Conservation (phyloP, 2,329 filamentous ascomycete genomes). For the Tolypocladium cylindrosporum region DNA sequence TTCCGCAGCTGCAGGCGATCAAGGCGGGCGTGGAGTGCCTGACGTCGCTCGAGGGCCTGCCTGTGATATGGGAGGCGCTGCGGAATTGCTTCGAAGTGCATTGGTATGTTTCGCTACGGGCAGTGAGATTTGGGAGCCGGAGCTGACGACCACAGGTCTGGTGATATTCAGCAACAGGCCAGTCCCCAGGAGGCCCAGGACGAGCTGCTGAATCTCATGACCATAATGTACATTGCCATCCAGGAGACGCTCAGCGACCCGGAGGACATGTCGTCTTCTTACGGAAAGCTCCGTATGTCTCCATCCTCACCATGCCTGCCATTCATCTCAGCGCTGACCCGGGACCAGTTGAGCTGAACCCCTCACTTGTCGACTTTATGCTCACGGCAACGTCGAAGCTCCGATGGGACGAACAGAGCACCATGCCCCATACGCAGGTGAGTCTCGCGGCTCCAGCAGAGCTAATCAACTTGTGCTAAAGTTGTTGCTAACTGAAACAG, state of each 20-base stretch:
- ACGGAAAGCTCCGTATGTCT: constrained; percentile 40
- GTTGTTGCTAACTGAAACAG: constrained; percentile 25
- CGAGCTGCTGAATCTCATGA: constrained; percentile 53
- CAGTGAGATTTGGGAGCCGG: neutral
- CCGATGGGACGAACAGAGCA: constrained; percentile 61
- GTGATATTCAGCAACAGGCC: constrained; percentile 32
- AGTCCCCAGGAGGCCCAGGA: constrained; percentile 44
- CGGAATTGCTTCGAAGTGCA: constrained; percentile 39
- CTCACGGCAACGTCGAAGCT: constrained; percentile 58
- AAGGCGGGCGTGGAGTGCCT: constrained; percentile 42
- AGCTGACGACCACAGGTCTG: constrained; percentile 31
- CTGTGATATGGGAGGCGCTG: constrained; percentile 41
- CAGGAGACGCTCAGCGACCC: constrained; percentile 46
- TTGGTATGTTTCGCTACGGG: constrained; percentile 30
- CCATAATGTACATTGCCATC: constrained; percentile 50
- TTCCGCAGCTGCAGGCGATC: constrained; percentile 50
- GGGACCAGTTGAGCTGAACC: constrained; percentile 45
- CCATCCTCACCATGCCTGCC: neutral
- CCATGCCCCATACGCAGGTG: constrained; percentile 54
- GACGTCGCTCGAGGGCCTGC: constrained; percentile 38
- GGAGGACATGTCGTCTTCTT: constrained; percentile 34
- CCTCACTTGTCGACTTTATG: constrained; percentile 62
- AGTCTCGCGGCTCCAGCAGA: neutral
- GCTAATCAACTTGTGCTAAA: too few relatives aligned
- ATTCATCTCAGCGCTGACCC: neutral